phyloP scores from a whole-genome alignment of 1,139 yeast species.

The Pichia sp. region DNA sequence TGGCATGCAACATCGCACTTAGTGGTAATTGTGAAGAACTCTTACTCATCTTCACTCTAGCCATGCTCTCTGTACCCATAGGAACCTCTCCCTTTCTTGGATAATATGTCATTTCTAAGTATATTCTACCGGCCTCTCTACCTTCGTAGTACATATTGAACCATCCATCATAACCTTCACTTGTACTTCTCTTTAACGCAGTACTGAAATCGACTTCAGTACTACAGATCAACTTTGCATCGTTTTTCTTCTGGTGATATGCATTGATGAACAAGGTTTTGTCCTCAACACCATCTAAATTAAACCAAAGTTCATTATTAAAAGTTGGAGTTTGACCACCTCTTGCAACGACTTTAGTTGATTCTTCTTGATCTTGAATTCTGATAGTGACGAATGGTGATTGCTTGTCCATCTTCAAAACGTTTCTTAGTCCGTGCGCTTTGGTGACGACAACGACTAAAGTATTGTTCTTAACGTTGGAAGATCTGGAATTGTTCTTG shows the following conservation, averaged over 20 bases:
- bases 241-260: slow-evolving; percentile 82
- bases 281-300: slow-evolving; percentile 57
- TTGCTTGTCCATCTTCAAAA: slow-evolving; percentile 82
- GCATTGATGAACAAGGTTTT: slow-evolving; percentile 70
- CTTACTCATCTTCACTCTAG: slow-evolving; percentile 15
- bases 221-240: slow-evolving; percentile 85
- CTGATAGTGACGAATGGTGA: slow-evolving; percentile 83
- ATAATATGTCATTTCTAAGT: slow-evolving; percentile 89
- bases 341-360: slow-evolving; percentile 69
- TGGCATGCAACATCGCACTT: background rate
- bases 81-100: slow-evolving; percentile 53
- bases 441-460: slow-evolving; percentile 34
- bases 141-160: slow-evolving; percentile 68
- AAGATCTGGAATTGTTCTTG: background rate
- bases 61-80: slow-evolving; percentile 24
- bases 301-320: slow-evolving; percentile 76
- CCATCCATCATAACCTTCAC: slow-evolving; percentile 89
- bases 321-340: slow-evolving; percentile 94
- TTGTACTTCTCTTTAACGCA: slow-evolving; percentile 61
- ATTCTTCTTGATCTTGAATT: slow-evolving; percentile 75
- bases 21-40: background rate
- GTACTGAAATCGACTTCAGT: slow-evolving; percentile 74
- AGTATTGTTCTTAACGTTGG: slow-evolving; percentile 19
- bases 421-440: slow-evolving; percentile 76
- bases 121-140: slow-evolving; percentile 83